These are phyloP conservation scores for Phytopythium kandeliae DNA, from an alignment of 352 stramenopile species.

Conservation along the genomic window DNA sequence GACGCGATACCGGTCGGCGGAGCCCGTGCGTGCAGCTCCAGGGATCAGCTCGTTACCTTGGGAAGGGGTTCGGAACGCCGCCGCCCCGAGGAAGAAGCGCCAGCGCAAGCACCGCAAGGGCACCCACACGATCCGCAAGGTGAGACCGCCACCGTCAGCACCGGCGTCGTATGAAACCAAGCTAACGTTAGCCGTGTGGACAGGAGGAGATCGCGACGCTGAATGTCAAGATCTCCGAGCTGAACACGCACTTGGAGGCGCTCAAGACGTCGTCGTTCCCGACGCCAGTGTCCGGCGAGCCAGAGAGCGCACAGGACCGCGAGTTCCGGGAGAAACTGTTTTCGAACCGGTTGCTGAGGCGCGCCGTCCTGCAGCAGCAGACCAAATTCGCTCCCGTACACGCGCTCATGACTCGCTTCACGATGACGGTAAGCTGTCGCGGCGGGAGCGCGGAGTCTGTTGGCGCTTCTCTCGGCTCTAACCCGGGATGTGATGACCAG, in stretches of 20 bases:
- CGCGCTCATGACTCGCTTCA: conserved; percentile 21
- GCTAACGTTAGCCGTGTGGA: neutral
- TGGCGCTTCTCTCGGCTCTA: no score
- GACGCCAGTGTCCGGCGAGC: conserved; percentile 2
- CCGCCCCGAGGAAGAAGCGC: conserved; percentile 9
- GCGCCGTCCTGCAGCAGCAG: conserved; percentile 15
- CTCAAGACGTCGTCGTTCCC: conserved; percentile 18
- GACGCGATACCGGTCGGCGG: neutral
- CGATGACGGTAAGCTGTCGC: conserved; percentile 16
- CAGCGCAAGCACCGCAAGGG: conserved; percentile 26
- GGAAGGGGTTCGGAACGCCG: neutral
- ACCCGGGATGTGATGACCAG: neutral
- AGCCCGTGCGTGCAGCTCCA: neutral
- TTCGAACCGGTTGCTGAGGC: conserved; percentile 11
- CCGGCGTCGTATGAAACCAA: neutral
- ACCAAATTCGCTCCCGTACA: conserved; percentile 22
- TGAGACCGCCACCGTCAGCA: neutral
- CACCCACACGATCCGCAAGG: conserved; percentile 25
- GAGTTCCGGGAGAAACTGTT: conserved; percentile 12
- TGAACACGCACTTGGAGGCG: conserved; percentile 15
- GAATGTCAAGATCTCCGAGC: conserved; percentile 19
- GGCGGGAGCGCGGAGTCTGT: no score
- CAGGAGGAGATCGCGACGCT: conserved; percentile 27
- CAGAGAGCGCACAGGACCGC: conserved; percentile 10
- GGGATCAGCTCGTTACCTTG: neutral